Conservation (phyloP, 2,329 filamentous ascomycete genomes). For the Aureobasidium sp. region DNA sequence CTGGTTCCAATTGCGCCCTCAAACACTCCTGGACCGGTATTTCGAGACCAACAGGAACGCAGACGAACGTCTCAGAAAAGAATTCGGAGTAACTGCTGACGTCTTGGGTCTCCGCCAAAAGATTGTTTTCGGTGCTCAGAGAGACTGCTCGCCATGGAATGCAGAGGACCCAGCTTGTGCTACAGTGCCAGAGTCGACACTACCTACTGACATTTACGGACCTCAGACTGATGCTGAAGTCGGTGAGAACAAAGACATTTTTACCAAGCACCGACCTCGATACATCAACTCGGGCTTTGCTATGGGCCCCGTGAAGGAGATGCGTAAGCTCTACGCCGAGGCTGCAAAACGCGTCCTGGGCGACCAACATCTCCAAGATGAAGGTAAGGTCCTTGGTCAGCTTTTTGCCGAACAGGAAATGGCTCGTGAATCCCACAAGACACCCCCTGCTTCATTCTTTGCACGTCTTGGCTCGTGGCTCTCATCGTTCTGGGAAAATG, state of each 20-base stretch:
- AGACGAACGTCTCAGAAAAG: constrained; percentile 39
- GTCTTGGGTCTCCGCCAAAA: constrained; percentile 39
- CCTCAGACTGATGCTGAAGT: constrained; percentile 40
- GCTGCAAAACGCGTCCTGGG: constrained; percentile 24
- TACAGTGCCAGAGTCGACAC: constrained; percentile 42
- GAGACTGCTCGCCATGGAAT: constrained; percentile 40
- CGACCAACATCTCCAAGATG: constrained; percentile 22
- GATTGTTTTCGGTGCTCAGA: constrained; percentile 48
- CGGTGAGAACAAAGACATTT: constrained; percentile 24
- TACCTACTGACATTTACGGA: constrained; percentile 42
- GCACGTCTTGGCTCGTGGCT: neutral
- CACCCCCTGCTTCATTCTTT: neutral
- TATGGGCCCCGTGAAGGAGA: constrained; percentile 20
- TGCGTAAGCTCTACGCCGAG: constrained; percentile 21
- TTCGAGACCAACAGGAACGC: constrained; percentile 31
- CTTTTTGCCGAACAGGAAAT: constrained; percentile 25
- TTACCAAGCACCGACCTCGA: constrained; percentile 32
- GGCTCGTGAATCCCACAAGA: constrained; percentile 22
- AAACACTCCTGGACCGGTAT: constrained; percentile 55
- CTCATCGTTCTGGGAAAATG: neutral
- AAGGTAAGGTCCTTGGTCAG: constrained; percentile 29
- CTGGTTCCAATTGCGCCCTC: constrained; percentile 56
- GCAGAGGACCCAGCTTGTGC: constrained; percentile 42
- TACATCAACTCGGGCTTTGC: constrained; percentile 26
- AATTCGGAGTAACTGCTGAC: constrained; percentile 16